A percentile compares a stretch with the other conserved stretches of the same genome.
phyloP scores from a whole-genome alignment of 148 eudicot species.

The Mesembryanthemum crystallinum region DNA sequence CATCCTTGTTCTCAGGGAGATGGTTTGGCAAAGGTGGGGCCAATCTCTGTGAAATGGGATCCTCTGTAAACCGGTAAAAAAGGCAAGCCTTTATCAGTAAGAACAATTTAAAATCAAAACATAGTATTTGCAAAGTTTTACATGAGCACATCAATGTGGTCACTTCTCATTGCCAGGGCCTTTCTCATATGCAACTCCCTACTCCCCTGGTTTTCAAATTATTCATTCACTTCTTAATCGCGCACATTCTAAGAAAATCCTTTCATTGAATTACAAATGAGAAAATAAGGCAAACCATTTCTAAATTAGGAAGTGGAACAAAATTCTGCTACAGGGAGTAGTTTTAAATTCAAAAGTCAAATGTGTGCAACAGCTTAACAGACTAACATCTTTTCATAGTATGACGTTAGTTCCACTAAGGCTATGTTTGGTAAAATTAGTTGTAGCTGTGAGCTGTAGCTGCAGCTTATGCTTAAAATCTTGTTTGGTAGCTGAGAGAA shows the following conservation, averaged over 20 bases:
- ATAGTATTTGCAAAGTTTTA: background rate
- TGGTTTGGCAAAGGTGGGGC: constrained; percentile 38
- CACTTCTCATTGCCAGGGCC: background rate
- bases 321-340: background rate
- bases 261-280: too few species aligned
- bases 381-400: too few species aligned
- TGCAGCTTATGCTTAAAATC: too few species aligned
- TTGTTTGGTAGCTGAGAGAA: too few species aligned
- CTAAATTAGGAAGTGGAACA: background rate
- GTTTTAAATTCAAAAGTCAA: too few species aligned
- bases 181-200: background rate
- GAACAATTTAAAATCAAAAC: constrained; percentile 1
- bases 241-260: too few species aligned
- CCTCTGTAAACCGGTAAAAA: constrained; percentile 41
- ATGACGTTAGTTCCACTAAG: too few species aligned
- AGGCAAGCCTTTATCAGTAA: constrained; percentile 4
- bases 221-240: too few species aligned
- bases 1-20: constrained; percentile 38
- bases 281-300: background rate
- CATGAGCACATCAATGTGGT: background rate
- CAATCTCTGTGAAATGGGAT: constrained; percentile 65
- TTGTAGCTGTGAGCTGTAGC: too few species aligned
- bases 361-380: too few species aligned
- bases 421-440: too few species aligned
- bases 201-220: too few species aligned